Base-by-base conservation (phyloP, 305 asterid genomes). In the Ajuga reptans region DNA sequence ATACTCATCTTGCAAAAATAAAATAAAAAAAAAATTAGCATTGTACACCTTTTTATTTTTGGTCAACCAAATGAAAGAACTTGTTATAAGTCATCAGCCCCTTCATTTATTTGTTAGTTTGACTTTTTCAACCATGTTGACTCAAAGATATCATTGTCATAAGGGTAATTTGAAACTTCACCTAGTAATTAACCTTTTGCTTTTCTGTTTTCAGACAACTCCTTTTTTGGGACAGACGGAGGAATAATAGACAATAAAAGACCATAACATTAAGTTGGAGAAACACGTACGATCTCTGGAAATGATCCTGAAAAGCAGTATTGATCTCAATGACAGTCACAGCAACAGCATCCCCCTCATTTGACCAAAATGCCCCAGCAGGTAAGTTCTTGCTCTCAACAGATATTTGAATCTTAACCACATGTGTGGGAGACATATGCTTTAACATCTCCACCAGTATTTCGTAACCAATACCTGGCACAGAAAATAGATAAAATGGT, bases 401-500 rank as follows among this genome's bases (percentile, higher is more conserved):
- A 12, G 91, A 79, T 67, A 85, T 83, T 74, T 72, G 78, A 69
- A 93, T 89, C 84, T 91, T 91, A 66, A 89, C 87, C 53, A 93
- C 96, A 68, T 89, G 92, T 33, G 93, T 84, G 7, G 94, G 97
- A 75, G 91, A 83, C 56, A 89, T 80, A 69, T 85, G 70, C 62
- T 83, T 87, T 71, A 91, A 66, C 86, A 93, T 85, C 73, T 77
- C 90, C 69, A 91, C 97, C 62, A 93, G 84, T 72, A 87, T 76
- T 70, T 89, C 96, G 52, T 86, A 93, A 75, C 96, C 99, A 71
- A 89, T 82, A 75, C 99, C 99, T 93, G 81, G 66, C 60, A 81
- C 43, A 75, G 49, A 68, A 64, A 61, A 51, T 24, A 71, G 64
- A 75, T 42, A 52, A 16, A 24, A 65, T 45, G 60, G 64, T 11